Base-by-base conservation (phyloP, 495 filamentous ascomycete genomes). In the Lichina pygmaea region DNA sequence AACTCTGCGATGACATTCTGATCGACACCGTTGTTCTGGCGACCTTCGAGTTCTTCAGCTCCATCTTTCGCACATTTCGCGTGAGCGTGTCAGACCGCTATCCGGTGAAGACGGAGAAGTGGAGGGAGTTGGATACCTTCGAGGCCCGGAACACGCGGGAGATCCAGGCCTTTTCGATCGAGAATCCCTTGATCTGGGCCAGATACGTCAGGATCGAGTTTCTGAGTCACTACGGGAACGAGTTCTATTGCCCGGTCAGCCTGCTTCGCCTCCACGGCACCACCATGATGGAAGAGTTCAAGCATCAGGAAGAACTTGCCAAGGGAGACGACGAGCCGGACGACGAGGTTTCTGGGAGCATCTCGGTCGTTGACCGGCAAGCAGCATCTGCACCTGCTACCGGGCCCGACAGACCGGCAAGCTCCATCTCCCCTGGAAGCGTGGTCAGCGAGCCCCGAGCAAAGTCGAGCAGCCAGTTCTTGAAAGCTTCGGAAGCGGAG, bases 11-110 rank as follows among this genome's bases (percentile, higher is more conserved):
- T 57, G 84, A 94, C 49, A 94, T 97, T 45, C 67, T 93, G 40
- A 78, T 97, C 45, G 89, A 97, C 57, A 97, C 89, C 4, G 67
- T 97, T 33, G 89, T 93, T 2, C 68, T 97, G 15, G 86, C 89
- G 39, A 97, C 95, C 58, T 97, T 86, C 57, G 89, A 93, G 59
- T 97, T 97, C 64, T 97, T 97, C 62, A 92, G 82, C 44, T 91
- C 81, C 49, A 94, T 93, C 67, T 82, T 95, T 54, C 78, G 82
- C 45, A 78, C 72, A 16, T 92, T 97, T 57, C 67, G 80, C 15
- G 73, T 95, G 45, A 84, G 78, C 54, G 85, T 93, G 17, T 82
- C 84, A 33, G 89, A 94, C 59, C 73, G 81, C 34, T 94, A 94
- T 57, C 89, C 89, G 3, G 78, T 86, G 32, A 93, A 93, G 57